phyloP scores from a whole-genome alignment of 345 rosid genomes.

The Kernera saxatilis region DNA sequence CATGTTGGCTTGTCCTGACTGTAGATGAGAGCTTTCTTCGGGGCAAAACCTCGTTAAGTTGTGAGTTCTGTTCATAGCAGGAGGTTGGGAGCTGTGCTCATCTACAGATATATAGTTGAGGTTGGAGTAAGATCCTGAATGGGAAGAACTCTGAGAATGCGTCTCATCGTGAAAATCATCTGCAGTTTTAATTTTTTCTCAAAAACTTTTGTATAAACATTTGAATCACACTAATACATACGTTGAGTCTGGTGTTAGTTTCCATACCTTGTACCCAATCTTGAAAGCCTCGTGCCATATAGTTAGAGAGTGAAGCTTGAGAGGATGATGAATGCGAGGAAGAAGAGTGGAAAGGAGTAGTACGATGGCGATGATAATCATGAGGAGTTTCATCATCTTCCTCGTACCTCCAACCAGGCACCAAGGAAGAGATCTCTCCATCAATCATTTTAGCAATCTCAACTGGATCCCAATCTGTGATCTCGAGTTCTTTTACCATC shows the following conservation, averaged over 20 bases:
- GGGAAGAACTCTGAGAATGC: constrained; percentile 59
- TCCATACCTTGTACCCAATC: constrained; percentile 50
- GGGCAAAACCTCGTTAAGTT: constrained; percentile 53
- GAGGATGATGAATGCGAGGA: constrained; percentile 59
- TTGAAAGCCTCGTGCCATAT: constrained; percentile 29
- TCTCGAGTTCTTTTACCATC: constrained; percentile 78
- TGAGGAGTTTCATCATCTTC: constrained; percentile 37
- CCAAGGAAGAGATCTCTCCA: constrained; percentile 53
- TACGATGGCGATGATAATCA: constrained; percentile 14
- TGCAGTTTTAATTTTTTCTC: constrained; percentile 36
- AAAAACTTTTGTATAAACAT: background rate
- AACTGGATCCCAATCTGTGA: constrained; percentile 61
- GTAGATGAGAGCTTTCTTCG: constrained; percentile 31
- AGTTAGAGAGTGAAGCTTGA: constrained; percentile 46
- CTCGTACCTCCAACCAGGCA: constrained; percentile 44
- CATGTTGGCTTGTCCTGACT: constrained; percentile 33
- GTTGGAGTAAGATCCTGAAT: constrained; percentile 56
- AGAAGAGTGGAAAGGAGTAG: constrained; percentile 38
- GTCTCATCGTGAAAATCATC: constrained; percentile 61
- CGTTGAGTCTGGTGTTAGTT: background rate
- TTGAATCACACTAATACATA: constrained; percentile 2
- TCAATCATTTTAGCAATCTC: constrained; percentile 72
- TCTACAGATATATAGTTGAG: constrained; percentile 45
- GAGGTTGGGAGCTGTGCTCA: constrained; percentile 37
- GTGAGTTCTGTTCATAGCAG: constrained; percentile 24